Conservation (phyloP, 2,329 filamentous ascomycete genomes). For the Rhynchosporium graminicola region DNA sequence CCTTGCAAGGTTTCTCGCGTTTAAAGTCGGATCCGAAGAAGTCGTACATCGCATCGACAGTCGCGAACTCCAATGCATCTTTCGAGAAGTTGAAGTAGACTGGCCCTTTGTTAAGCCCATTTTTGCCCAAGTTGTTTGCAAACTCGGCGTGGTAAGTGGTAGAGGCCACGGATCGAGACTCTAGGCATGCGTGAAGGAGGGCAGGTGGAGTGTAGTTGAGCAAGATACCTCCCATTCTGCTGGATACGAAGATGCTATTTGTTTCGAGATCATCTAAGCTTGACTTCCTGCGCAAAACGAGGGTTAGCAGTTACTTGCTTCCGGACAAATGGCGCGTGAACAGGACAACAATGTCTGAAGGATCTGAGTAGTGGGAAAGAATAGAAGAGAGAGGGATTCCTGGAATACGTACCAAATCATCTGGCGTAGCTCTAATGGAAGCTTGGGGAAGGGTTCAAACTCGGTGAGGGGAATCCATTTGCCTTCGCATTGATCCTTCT, state of each 20-base stretch:
- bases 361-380: no score
- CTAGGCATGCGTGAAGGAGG: neutral
- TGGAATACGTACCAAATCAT: neutral
- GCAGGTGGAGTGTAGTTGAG: neutral
- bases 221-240: neutral
- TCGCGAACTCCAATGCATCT: neutral
- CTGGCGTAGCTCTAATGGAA: neutral
- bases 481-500: neutral
- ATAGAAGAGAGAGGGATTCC: no score
- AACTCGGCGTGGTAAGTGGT: neutral
- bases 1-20: neutral
- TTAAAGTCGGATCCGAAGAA: no score
- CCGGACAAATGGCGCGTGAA: no score
- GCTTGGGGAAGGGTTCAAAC: neutral
- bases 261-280: neutral
- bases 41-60: no score
- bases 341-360: no score
- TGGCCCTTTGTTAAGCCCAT: neutral
- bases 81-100: conserved; percentile 6
- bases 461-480: neutral
- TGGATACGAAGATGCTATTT: neutral
- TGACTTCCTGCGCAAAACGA: no score
- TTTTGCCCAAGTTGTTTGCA: neutral
- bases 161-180: neutral
- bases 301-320: no score